Evolutionary conservation across 2,329 filamentous ascomycete species (phyloP), one percentile per base, ranked within the genome.

Genomic region (Pleomassaria siparia): DNA sequence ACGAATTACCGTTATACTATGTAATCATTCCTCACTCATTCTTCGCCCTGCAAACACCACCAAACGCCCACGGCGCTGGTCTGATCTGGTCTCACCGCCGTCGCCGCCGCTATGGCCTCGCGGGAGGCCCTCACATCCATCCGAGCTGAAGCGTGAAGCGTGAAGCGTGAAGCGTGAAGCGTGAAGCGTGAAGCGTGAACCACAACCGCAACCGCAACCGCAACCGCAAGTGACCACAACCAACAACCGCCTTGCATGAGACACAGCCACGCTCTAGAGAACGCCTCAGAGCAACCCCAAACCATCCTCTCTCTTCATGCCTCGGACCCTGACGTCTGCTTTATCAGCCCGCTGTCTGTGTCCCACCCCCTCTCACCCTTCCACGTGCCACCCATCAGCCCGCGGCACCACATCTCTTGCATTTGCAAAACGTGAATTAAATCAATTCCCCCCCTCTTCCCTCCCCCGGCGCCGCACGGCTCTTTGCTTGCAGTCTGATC

Each of bases 361-460:
- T 30, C 28, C 47, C 43, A 45, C 21, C n/a, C n/a, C n/a, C n/a
- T n/a, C n/a, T n/a, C n/a, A n/a, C n/a, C n/a, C n/a, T n/a, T n/a
- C n/a, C n/a, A n/a, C 16, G 32, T 30, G 40, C 40, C 33, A 26
- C 40, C 43, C 25, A 30, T 26, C 29, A 24, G 44, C 25, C 13
- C 40, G 36, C 46, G 24, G 15, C 33, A 15, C n/a, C n/a, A n/a
- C n/a, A n/a, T 11, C 2, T 16, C 20, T 11, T 21, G 44, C 41
- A 44, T 51, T 46, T 50, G 32, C 36, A 40, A 30, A 46, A 49
- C 51, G 48, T 47, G 51, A 39, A 32, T 47, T 47, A 42, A 46
- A 50, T 48, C 37, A 45, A 24, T n/a, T n/a, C n/a, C n/a, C n/a
- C n/a, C n/a, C n/a, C n/a, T n/a, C n/a, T n/a, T n/a, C n/a, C n/a